Base-by-base conservation (phyloP, 345 rosid genomes). In the Salix purpurea region DNA sequence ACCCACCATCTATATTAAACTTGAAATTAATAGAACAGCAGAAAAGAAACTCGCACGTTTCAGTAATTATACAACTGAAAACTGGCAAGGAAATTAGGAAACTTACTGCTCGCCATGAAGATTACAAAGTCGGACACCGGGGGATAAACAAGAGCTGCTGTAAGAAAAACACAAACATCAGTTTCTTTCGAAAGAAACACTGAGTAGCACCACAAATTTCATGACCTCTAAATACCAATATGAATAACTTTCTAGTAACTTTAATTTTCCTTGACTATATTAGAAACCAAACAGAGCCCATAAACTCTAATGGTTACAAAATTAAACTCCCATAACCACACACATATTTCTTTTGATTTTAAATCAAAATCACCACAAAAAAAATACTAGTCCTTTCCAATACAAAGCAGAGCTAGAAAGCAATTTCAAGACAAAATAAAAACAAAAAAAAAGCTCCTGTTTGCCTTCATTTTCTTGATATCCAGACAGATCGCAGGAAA, bases 101-200 rank as follows among this genome's bases (percentile, higher is more conserved):
- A 78, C 84, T 80, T 77, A 83, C 86, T 83, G 2, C 83, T 83
- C 12, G 88, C 86, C 84, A 85, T 85, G 74, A 75, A 60, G 34
- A 50, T 21, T 68, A 36, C 18, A 23, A 58, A 26, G 64, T n/a
- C 24, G 64, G 28, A 9, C 28, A 23, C 28, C 23, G 64, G 32
- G 64, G 32, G 68, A 32, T 28, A 1, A 16, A 65, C 40, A 32
- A 65, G 68, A 65, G n/a, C 23, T 30, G 68, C n/a, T n/a, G 64
- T 23, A 23, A 58, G 64, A 10, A 23, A 58, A 58, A 58, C 13
- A 58, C 14, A 58, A 58, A 58, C 15, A 1, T n/a, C 14, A 58
- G 2, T 58, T 58, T 9, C 64, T 58, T 58, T 23, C 2, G 2
- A 58, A 58, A 56, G 23, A 56, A 56, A n/a, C 26, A 56, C 24